Conservation (phyloP, 805 yeast genomes). For the Wickerhamomyces queroliae region DNA sequence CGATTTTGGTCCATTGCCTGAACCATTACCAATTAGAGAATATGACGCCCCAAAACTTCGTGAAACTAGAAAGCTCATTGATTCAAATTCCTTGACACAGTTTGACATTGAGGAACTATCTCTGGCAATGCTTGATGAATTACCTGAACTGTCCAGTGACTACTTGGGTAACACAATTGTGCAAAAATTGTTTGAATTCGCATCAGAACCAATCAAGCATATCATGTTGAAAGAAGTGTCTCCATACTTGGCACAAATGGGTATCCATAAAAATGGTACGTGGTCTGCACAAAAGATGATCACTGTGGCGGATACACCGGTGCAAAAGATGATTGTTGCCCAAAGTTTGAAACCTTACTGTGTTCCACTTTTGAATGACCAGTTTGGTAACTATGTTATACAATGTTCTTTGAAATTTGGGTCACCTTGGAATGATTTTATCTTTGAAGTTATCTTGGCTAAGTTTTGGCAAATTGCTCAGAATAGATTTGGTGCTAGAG, state of each 20-base stretch:
- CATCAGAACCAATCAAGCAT: slow-evolving; percentile 67
- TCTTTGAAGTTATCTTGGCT: slow-evolving; percentile 75
- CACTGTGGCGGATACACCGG: slow-evolving; percentile 57
- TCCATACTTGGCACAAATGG: slow-evolving; percentile 83
- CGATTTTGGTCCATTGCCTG: slow-evolving; percentile 73
- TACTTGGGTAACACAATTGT: slow-evolving; percentile 94
- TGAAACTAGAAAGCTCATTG: slow-evolving; percentile 75
- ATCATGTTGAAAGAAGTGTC: slow-evolving; percentile 74
- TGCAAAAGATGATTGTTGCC: slow-evolving; percentile 61
- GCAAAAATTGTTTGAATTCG: slow-evolving; percentile 76
- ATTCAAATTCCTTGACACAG: slow-evolving; percentile 44
- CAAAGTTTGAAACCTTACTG: slow-evolving; percentile 73
- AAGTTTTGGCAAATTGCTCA: slow-evolving; percentile 76
- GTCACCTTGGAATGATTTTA: slow-evolving; percentile 82
- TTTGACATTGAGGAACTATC: slow-evolving; percentile 77
- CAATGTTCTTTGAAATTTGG: slow-evolving; percentile 93
- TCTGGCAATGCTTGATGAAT: slow-evolving; percentile 76
- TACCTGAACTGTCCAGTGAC: slow-evolving; percentile 88
- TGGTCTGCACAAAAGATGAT: slow-evolving; percentile 99
- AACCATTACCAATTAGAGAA: slow-evolving; percentile 57
- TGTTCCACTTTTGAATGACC: slow-evolving; percentile 85
- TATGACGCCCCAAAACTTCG: slow-evolving; percentile 87
- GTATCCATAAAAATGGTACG: slow-evolving; percentile 96
- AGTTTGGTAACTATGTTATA: slow-evolving; percentile 93
- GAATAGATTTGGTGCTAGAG: slow-evolving; percentile 93